A percentile compares a stretch with the other conserved stretches of the same genome.
Conservation (phyloP, 2,329 filamentous ascomycete genomes). For the Pyrenophora graminea region DNA sequence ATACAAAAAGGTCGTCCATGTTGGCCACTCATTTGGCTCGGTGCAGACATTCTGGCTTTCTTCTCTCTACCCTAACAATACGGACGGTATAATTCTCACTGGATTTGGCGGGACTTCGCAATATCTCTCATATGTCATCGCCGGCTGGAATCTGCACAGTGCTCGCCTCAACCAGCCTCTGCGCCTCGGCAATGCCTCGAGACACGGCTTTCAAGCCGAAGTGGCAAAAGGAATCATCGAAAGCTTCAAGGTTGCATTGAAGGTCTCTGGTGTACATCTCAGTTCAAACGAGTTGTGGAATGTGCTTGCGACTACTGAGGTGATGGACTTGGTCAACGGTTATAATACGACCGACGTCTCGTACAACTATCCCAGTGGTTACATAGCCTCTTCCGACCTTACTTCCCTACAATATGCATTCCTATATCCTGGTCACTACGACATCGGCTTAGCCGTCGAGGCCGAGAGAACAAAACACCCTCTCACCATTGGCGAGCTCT, state of each 20-base stretch:
- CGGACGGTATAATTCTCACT: conserved; percentile 64
- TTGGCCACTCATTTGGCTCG: conserved; percentile 69
- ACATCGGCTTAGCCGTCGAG: conserved; percentile 56
- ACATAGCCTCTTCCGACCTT: conserved; percentile 55
- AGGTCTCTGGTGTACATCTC: conserved; percentile 18
- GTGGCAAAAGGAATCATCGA: conserved; percentile 18
- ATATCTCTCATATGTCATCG: conserved; percentile 51
- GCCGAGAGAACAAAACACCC: conserved; percentile 59
- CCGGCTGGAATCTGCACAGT: conserved; percentile 55
- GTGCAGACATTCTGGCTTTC: conserved; percentile 62
- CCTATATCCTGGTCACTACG: conserved; percentile 58
- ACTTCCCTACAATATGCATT: conserved; percentile 58
- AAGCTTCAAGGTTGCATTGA: conserved; percentile 24
- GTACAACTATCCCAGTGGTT: conserved; percentile 53
- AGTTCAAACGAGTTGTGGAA: conserved; percentile 32
- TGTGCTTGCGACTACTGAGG: conserved; percentile 35
- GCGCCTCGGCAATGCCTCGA: conserved; percentile 43
- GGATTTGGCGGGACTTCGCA: conserved; percentile 59
- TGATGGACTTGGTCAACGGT: conserved; percentile 35
- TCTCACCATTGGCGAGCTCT: conserved; percentile 61
- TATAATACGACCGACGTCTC: conserved; percentile 33
- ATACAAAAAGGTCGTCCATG: conserved; percentile 58
- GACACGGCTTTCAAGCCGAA: conserved; percentile 15
- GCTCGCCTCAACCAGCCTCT: conserved; percentile 51
- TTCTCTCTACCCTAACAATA: conserved; percentile 56